These are phyloP conservation scores for Silybum marianum DNA, from an alignment of 129 eudicot species.

Conservation along the genomic window DNA sequence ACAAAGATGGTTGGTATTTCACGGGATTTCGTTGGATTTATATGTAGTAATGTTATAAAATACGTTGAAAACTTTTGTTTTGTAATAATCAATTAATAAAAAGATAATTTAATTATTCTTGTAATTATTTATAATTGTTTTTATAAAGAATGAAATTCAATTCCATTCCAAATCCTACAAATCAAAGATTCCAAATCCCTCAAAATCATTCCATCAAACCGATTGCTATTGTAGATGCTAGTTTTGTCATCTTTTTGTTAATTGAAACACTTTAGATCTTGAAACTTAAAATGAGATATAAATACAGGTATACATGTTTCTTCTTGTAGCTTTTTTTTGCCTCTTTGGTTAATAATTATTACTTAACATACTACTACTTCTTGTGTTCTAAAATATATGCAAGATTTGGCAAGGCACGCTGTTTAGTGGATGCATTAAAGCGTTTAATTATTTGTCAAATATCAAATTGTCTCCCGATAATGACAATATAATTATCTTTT, in stretches of 20 bases:
- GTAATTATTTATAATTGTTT: too few relatives aligned
- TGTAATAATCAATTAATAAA: too few relatives aligned
- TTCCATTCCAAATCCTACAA: too few relatives aligned
- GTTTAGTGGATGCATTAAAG: not conserved
- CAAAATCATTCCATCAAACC: too few relatives aligned
- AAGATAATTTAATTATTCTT: too few relatives aligned
- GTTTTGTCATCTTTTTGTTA: not conserved
- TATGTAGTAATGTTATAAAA: too few relatives aligned
- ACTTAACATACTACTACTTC: not conserved
- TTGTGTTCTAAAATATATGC: not conserved
- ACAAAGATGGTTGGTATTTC: too few relatives aligned
- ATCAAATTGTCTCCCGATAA: not conserved
- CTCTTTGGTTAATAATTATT: not conserved
- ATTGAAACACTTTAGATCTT: too few relatives aligned
- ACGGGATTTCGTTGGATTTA: too few relatives aligned
- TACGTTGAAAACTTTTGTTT: too few relatives aligned
- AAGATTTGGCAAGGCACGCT: not conserved
- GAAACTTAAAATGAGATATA: not conserved
- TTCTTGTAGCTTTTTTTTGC: not conserved
- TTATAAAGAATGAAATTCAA: too few relatives aligned
- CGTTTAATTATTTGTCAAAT: not conserved
- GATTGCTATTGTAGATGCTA: not conserved
- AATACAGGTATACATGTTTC: not conserved
- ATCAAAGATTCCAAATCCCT: too few relatives aligned
- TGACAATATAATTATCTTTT: not conserved